A percentile compares a stretch with the other conserved stretches of the same genome.
Conservation (phyloP, 805 yeast genomes). For the Saccharomyces jurei region DNA sequence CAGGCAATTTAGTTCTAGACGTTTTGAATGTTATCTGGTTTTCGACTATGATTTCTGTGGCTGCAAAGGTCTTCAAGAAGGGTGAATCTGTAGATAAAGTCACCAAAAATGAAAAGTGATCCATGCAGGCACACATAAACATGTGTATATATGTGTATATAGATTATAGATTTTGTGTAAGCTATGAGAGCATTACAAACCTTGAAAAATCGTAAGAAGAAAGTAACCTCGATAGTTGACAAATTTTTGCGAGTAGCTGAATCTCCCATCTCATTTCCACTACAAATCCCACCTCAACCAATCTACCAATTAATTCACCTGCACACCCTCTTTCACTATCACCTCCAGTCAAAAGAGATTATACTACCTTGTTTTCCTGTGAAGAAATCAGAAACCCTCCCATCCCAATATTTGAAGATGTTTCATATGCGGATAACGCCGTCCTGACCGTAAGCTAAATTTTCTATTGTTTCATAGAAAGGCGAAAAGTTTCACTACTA, state of each 20-base stretch:
- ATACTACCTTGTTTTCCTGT: not conserved
- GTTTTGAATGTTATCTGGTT: slow-evolving; percentile 73
- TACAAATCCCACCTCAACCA: not conserved
- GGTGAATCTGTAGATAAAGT: not conserved
- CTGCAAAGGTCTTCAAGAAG: slow-evolving; percentile 34
- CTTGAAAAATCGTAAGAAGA: not conserved
- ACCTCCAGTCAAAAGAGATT: not conserved
- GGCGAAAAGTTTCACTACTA: not conserved
- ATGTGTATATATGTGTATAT: not conserved
- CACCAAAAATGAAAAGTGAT: not conserved
- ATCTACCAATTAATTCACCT: not conserved
- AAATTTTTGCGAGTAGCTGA: not conserved
- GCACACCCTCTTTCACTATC: too few relatives aligned
- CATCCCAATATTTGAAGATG: not conserved
- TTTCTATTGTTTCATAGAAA: not conserved
- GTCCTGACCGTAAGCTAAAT: not conserved
- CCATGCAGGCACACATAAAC: not conserved
- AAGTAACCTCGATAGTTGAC: not conserved
- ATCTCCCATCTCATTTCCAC: not conserved
- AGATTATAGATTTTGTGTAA: not conserved
- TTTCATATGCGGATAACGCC: not conserved
- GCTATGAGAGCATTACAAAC: not conserved
- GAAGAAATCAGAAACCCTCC: not conserved
- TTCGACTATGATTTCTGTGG: slow-evolving; percentile 62
- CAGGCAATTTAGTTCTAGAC: slow-evolving; percentile 53